Conservation (phyloP, 768 basidiomycete species). For the Pisolithus orientalis region DNA sequence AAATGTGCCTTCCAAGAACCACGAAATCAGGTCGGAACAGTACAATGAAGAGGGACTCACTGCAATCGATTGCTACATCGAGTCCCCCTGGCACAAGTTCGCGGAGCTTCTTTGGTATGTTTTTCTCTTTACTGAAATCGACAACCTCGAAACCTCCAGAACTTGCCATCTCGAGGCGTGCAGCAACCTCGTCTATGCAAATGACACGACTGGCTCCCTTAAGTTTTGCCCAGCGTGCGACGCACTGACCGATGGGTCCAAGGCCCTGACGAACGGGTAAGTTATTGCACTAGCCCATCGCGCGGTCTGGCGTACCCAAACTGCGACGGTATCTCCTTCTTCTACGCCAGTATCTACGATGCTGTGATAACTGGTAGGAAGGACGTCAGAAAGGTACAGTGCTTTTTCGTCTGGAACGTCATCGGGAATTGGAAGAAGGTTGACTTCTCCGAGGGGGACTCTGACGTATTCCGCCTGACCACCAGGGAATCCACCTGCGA, state of each 20-base stretch:
- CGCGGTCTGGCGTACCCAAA: slow-evolving; percentile 47
- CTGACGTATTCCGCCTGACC: slow-evolving; percentile 74
- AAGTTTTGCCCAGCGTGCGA: slow-evolving; percentile 52
- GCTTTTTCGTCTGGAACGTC: slow-evolving; percentile 57
- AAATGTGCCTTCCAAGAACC: slow-evolving; percentile 41
- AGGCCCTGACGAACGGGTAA: slow-evolving; percentile 36
- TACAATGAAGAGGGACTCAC: slow-evolving; percentile 15
- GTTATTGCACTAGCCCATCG: neutral
- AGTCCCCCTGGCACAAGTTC: slow-evolving; percentile 61
- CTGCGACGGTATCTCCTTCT: slow-evolving; percentile 61
- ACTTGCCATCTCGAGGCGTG: slow-evolving; percentile 41
- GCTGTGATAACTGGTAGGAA: slow-evolving; percentile 69
- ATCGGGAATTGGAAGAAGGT: slow-evolving; percentile 65
- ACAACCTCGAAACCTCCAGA: slow-evolving; percentile 48
- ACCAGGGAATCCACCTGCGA: slow-evolving; percentile 66
- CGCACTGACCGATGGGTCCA: slow-evolving; percentile 62
- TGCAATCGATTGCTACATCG: slow-evolving; percentile 57
- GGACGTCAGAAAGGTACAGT: slow-evolving; percentile 52
- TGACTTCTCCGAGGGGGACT: slow-evolving; percentile 66
- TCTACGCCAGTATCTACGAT: slow-evolving; percentile 72
- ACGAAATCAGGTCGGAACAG: neutral
- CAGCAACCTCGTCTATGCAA: slow-evolving; percentile 58
- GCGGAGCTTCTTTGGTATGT: slow-evolving; percentile 48
- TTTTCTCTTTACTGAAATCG: slow-evolving; percentile 43
- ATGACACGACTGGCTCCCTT: slow-evolving; percentile 70